These are phyloP conservation scores for Cladophialophora carrionii DNA, from an alignment of 2,329 filamentous ascomycete species.

Conservation along the genomic window DNA sequence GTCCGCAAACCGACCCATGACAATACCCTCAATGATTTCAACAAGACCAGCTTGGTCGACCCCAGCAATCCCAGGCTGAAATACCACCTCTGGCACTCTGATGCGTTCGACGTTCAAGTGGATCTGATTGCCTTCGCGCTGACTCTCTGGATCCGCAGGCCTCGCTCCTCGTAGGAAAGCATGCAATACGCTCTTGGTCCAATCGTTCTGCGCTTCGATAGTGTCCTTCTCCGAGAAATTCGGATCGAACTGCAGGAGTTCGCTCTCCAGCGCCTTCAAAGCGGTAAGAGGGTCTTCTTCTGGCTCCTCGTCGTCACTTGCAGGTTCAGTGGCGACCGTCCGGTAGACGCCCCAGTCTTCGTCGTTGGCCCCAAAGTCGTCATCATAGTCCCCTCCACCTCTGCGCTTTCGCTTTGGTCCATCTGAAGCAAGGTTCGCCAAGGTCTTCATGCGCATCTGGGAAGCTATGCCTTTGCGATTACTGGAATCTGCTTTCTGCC, in stretches of 20 bases:
- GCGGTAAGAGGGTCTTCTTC: slow-evolving; percentile 80
- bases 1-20: slow-evolving; percentile 74
- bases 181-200: slow-evolving; percentile 89
- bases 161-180: slow-evolving; percentile 86
- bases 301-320: slow-evolving; percentile 80
- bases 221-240: slow-evolving; percentile 91
- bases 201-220: slow-evolving; percentile 88
- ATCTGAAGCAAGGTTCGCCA: slow-evolving; percentile 93
- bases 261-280: slow-evolving; percentile 77
- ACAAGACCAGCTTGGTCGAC: slow-evolving; percentile 91
- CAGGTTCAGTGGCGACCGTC: slow-evolving; percentile 81
- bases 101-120: slow-evolving; percentile 97
- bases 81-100: slow-evolving; percentile 88
- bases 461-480: slow-evolving; percentile 96
- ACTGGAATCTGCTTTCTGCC: slow-evolving; percentile 89
- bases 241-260: slow-evolving; percentile 83
- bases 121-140: slow-evolving; percentile 80
- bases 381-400: slow-evolving; percentile 82
- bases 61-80: slow-evolving; percentile 88
- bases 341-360: slow-evolving; percentile 98
- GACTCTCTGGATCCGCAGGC: slow-evolving; percentile 78
- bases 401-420: slow-evolving; percentile 80
- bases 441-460: slow-evolving; percentile 97
- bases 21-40: slow-evolving; percentile 87
- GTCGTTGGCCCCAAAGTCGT: slow-evolving; percentile 95